Evolutionary conservation across 2,329 filamentous ascomycete species (phyloP).

Genomic region (Fusarium albidum): DNA sequence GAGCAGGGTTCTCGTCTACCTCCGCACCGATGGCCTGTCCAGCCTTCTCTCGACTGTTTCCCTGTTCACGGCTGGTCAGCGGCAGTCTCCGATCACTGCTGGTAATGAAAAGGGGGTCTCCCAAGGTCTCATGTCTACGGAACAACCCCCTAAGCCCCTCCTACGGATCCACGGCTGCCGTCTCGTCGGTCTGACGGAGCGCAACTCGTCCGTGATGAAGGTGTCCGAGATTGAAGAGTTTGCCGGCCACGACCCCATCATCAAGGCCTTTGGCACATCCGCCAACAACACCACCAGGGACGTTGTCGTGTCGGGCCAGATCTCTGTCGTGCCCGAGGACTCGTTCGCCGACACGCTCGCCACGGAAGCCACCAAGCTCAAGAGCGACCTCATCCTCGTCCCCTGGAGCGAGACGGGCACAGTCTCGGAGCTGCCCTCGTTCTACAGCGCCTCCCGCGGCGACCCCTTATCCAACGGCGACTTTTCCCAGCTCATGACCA

Average conservation of each 20-base stretch:
- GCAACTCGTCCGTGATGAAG: constrained; percentile 93
- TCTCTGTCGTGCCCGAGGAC: constrained; percentile 78
- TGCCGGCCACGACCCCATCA: constrained; percentile 77
- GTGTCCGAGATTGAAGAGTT: constrained; percentile 82
- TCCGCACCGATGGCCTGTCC: constrained; percentile 35
- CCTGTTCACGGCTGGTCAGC: constrained; percentile 14
- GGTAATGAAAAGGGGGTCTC: neutral
- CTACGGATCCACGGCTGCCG: constrained; percentile 73
- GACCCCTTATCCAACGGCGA: constrained; percentile 26
- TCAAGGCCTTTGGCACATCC: constrained; percentile 79
- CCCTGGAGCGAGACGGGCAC: constrained; percentile 72
- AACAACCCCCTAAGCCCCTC: neutral
- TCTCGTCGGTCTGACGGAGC: constrained; percentile 87
- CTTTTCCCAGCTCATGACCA: constrained; percentile 12
- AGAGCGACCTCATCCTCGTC: constrained; percentile 77
- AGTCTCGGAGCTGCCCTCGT: constrained; percentile 19
- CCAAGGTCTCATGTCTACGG: neutral
- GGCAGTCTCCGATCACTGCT: neutral
- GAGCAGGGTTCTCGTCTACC: constrained; percentile 25
- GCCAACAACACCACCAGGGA: constrained; percentile 15
- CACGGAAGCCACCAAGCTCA: constrained; percentile 73
- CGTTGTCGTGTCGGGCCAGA: constrained; percentile 80
- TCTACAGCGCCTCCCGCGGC: constrained; percentile 20
- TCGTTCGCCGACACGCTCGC: constrained; percentile 81
- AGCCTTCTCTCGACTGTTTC: constrained; percentile 33